phyloP scores from a whole-genome alignment of 257 asterid genomes.

The Nicotiana obtusifolia region DNA sequence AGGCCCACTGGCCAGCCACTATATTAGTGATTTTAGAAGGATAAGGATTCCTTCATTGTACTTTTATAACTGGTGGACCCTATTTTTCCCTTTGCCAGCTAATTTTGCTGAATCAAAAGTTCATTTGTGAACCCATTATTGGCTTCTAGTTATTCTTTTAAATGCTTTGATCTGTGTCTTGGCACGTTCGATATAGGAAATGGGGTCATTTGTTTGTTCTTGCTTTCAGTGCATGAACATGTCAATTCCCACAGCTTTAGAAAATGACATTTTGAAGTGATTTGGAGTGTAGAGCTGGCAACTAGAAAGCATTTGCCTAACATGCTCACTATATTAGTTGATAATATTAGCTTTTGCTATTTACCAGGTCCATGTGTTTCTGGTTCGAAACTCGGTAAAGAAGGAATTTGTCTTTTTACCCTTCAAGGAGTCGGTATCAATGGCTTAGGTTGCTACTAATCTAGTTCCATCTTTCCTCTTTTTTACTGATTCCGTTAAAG shows the following conservation, averaged over 20 bases:
- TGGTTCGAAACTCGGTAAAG: not conserved
- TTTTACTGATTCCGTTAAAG: too few relatives aligned
- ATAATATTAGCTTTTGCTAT: not conserved
- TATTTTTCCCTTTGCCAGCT: slow-evolving; percentile 19
- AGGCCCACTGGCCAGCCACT: slow-evolving; percentile 14
- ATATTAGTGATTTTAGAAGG: not conserved
- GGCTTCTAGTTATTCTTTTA: not conserved
- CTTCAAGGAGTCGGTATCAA: not conserved
- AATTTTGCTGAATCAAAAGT: slow-evolving; percentile 2
- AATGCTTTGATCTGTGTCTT: slow-evolving; percentile 10
- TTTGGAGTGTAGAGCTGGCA: slow-evolving; percentile 8
- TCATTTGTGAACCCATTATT: slow-evolving; percentile 6
- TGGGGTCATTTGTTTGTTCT: slow-evolving; percentile 14
- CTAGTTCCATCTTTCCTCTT: too few relatives aligned
- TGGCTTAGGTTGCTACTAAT: too few relatives aligned
- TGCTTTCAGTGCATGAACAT: slow-evolving; percentile 11
- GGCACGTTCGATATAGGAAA: slow-evolving; percentile 15
- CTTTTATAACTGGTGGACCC: slow-evolving; percentile 15
- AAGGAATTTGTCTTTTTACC: not conserved
- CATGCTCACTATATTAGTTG: not conserved
- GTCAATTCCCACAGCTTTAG: not conserved
- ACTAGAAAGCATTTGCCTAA: not conserved
- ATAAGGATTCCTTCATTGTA: slow-evolving; percentile 6
- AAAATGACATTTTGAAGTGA: not conserved
- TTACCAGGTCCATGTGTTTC: not conserved